Base-by-base conservation (phyloP, 805 yeast species). In the Sugiyamaella lignohabitans region DNA sequence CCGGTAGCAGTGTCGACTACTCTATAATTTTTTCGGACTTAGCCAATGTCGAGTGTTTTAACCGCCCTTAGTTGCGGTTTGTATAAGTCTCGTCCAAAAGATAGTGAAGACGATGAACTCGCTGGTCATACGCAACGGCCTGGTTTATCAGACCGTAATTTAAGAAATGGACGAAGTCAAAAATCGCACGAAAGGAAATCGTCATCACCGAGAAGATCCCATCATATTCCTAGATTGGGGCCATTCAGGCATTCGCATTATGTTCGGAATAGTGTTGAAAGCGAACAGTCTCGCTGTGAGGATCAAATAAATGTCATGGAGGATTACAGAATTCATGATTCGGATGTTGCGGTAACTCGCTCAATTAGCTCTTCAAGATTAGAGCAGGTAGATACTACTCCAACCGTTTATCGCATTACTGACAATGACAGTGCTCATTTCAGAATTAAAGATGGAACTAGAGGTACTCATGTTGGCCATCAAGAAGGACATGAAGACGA, bases 301-400 rank as follows among this genome's bases (percentile, higher is more conserved):
- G 32, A 27, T 27, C 11, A 14, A 8, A 27, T 27, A 27, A 27
- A 27, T 27, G 14, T 11, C 5, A 14, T 35, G 20, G 38, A 14
- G 18, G 45, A 45, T 37, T 45, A 30, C 18, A 43, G 47, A 19
- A 45, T 45, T 23, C 48, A 38, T 5, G 48, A 45, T 11, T 45
- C 45, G 19, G 48, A 45, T 29, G 48, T 45, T 29, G 48, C 43
- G 2, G 48, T 45, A 8, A 40, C 45, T 4, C 38, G 45, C 4
- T 30, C 45, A 3, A 6, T 30, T 11, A 16, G 35, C 8, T 30
- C 45, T 4, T 30, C 38, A n/a, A 5, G 18, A n/a, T 14, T 19
- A 23, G 24, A 20, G 5, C 10, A 23, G 16, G 14, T 29, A 20
- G 10, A 6, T 19, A 5, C 18, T 16, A 27, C 16, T 8, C 43